These are phyloP conservation scores for Domatiomyces catenatus DNA, from an alignment of 2,329 filamentous ascomycete genomes.

Conservation along the genomic window DNA sequence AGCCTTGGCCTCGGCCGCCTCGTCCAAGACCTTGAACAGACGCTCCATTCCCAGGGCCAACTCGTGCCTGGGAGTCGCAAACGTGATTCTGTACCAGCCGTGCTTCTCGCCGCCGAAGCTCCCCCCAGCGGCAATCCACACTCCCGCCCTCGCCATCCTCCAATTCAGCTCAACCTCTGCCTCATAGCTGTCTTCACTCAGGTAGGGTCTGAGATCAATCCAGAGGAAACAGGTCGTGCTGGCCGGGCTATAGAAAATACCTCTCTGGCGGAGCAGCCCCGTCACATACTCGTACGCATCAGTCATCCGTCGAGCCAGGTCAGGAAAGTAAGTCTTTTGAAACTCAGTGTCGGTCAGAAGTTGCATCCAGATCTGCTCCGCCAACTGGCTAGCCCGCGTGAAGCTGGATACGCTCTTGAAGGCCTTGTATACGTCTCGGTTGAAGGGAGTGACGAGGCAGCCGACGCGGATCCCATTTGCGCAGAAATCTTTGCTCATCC, in stretches of 20 bases:
- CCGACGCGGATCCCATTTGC: conserved; percentile 18
- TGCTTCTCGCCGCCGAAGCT: conserved; percentile 10
- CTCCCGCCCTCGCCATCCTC: conserved; percentile 9
- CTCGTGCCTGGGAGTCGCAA: conserved; percentile 10
- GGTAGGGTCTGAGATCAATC: conserved; percentile 9
- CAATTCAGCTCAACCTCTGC: conserved; percentile 9
- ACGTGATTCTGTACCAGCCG: conserved; percentile 12
- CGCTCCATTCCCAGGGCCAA: conserved; percentile 10
- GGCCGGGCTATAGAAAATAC: conserved; percentile 8
- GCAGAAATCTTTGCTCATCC: conserved; percentile 13
- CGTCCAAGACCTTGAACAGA: conserved; percentile 2
- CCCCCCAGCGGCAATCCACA: conserved; percentile 10
- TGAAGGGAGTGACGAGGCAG: conserved; percentile 31
- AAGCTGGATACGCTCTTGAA: conserved; percentile 30
- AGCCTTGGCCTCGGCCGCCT: background rate
- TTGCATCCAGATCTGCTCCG: conserved; percentile 21
- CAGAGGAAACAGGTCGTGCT: conserved; percentile 12
- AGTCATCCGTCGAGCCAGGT: conserved; percentile 8
- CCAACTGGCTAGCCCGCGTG: conserved; percentile 31
- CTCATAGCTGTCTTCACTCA: conserved; percentile 6
- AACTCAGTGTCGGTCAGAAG: conserved; percentile 9
- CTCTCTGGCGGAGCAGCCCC: conserved; percentile 2
- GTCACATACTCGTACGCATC: conserved; percentile 10
- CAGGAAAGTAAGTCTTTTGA: conserved; percentile 8
- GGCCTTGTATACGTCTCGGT: conserved; percentile 25